Evolutionary conservation across 139 green algal species (phyloP), one percentile per base, ranked within the genome.

Genomic region (Parachlorella kessleri): DNA sequence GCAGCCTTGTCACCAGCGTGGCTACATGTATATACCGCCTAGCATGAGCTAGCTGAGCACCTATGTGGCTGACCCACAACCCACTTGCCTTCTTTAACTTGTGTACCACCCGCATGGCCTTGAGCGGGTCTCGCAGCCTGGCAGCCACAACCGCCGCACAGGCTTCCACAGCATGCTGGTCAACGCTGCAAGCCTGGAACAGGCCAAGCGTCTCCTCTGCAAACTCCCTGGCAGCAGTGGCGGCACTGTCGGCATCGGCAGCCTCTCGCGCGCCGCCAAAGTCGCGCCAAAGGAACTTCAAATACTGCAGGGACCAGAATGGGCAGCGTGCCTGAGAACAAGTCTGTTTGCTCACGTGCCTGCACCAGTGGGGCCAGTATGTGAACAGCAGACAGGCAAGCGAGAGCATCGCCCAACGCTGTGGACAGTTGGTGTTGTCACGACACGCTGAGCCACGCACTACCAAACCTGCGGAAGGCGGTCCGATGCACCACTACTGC

Each of bases 201-300:
- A 88, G 36, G 26, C 84, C 84, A 59, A 88, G 66, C 7, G 84
- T 88, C 65, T 88, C 84, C 55, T 88, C 84, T 24, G 81, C 68
- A 78, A 84, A 88, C 42, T 88, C 84, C 38, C 84, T 70, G 35
- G 42, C 40, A 23, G 84, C 84, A 4, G 73, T 85, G 30, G 73
- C 82, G 14, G 76, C 67, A 32, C 41, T 67, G 48, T 84, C 80
- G 2, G 32, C 26, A 64, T 88, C 84, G 21, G 73, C 71, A 4
- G 77, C 73, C 59, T 88, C 84, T 3, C 84, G 68, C 14, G 53
- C 21, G n/a, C 84, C 84, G 18, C 84, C 84, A 76, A 88, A 87
- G 55, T 84, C 84, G 26, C 68, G 42, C 54, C 69, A 82, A 28
- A 82, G 74, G 40, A 65, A 38, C n/a, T 70, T 39, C 32, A 26